Conservation (phyloP, 176 grass and related monocot genomes). For the Lolium perenne region DNA sequence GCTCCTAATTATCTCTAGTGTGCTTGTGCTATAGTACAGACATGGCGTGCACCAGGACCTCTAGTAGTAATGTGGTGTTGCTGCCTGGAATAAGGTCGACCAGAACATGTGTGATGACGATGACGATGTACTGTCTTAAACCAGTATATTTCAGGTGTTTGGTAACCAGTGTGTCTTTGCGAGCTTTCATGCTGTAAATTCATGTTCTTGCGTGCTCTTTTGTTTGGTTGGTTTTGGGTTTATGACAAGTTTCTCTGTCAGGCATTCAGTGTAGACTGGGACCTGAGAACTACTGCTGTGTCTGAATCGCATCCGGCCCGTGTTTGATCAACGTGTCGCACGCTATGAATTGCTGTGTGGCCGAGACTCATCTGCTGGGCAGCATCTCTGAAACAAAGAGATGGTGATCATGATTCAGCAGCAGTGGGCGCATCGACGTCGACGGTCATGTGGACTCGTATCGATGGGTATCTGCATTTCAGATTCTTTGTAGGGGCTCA, state of each 20-base stretch:
- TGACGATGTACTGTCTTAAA: neutral
- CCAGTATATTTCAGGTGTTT: slow-evolving; percentile 27
- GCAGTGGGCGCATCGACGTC: neutral
- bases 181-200: neutral
- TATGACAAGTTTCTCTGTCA: neutral
- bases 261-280: neutral
- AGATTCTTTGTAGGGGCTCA: neutral
- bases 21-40: slow-evolving; percentile 32
- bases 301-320: neutral
- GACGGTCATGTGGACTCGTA: neutral
- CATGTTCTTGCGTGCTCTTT: neutral
- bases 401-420: too few relatives aligned
- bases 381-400: too few relatives aligned
- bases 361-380: neutral
- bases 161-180: neutral
- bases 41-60: slow-evolving; percentile 31
- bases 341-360: neutral
- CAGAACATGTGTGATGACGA: neutral
- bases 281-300: neutral
- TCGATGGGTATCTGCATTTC: neutral
- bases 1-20: slow-evolving; percentile 27
- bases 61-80: slow-evolving; percentile 37
- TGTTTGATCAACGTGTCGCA: neutral
- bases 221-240: neutral
- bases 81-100: slow-evolving; percentile 50